Conservation (phyloP, 176 grass and related monocot species). For the Ananas comosus region DNA sequence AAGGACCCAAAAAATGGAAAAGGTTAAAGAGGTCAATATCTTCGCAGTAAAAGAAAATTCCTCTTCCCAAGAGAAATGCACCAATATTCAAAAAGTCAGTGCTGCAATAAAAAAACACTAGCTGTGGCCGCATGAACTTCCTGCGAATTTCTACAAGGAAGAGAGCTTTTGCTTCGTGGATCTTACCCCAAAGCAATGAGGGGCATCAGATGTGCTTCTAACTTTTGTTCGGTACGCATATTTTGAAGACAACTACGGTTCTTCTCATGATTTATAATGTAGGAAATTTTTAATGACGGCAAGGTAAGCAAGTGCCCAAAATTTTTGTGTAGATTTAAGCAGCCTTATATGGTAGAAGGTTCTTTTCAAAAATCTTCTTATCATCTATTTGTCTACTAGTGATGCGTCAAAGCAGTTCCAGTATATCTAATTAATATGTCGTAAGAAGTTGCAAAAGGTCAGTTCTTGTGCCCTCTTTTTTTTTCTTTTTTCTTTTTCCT, state of each 20-base stretch:
- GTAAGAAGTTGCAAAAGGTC: not conserved
- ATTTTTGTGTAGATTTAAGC: not conserved
- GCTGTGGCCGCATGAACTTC: not conserved
- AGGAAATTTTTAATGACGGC: not conserved
- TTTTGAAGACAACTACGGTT: not conserved
- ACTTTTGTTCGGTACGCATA: not conserved
- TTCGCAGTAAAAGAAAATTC: not conserved
- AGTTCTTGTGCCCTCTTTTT: no score
- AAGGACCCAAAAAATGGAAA: slow-evolving; percentile 35
- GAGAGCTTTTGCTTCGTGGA: not conserved
- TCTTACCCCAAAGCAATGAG: not conserved
- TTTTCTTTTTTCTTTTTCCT: no score
- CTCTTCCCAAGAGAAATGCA: not conserved
- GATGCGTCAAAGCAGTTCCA: not conserved
- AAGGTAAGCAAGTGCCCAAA: not conserved
- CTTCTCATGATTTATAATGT: not conserved
- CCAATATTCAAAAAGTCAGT: not conserved
- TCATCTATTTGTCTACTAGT: not conserved
- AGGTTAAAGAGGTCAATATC: slow-evolving; percentile 32
- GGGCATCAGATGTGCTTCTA: not conserved
- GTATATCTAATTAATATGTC: not conserved
- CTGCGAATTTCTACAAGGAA: not conserved
- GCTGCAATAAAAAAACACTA: not conserved
- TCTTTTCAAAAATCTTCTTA: not conserved
- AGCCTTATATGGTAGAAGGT: not conserved